Conservation (phyloP, 2,329 filamentous ascomycete genomes). For the Verticillium nonalfalfae region DNA sequence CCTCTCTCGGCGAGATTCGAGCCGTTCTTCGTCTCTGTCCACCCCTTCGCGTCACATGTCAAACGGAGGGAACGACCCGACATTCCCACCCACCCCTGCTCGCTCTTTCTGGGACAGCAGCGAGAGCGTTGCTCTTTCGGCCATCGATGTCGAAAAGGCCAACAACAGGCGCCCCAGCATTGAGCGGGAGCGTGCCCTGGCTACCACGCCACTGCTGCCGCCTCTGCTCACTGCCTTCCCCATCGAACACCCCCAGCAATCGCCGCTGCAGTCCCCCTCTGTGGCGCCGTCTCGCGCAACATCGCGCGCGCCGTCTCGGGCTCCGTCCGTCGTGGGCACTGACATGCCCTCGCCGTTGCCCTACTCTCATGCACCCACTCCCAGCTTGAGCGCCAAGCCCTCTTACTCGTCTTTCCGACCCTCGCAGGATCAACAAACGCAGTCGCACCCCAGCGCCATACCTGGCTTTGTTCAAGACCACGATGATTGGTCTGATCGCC, state of each 20-base stretch:
- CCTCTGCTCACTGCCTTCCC: conserved; percentile 64
- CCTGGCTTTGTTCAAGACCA: conserved; percentile 55
- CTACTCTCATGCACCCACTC: conserved; percentile 31
- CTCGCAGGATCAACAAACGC: conserved; percentile 57
- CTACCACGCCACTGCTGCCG: conserved; percentile 78
- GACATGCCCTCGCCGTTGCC: conserved; percentile 72
- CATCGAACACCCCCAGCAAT: conserved; percentile 55
- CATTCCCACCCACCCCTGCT: conserved; percentile 55
- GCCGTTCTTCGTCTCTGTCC: conserved; percentile 73
- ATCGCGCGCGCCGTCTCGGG: conserved; percentile 39
- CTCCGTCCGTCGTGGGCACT: conserved; percentile 41
- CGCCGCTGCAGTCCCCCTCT: conserved; percentile 80
- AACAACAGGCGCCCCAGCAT: conserved; percentile 42
- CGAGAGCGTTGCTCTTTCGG: conserved; percentile 42
- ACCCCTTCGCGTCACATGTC: conserved; percentile 42
- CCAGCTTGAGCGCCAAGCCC: conserved; percentile 60
- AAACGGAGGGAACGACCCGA: conserved; percentile 42
- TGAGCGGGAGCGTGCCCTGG: conserved; percentile 54
- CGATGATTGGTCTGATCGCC: conserved; percentile 76
- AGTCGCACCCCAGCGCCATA: conserved; percentile 40
- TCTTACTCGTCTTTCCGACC: conserved; percentile 69
- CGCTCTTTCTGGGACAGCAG: conserved; percentile 56
- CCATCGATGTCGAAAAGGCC: conserved; percentile 46
- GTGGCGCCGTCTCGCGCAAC: conserved; percentile 54
- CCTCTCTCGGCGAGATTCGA: conserved; percentile 59